Percentiles rank a stretch among this genome's conserved stretches.
phyloP scores from a whole-genome alignment of 2,329 filamentous ascomycete species.

The Ophiostoma perfectum region DNA sequence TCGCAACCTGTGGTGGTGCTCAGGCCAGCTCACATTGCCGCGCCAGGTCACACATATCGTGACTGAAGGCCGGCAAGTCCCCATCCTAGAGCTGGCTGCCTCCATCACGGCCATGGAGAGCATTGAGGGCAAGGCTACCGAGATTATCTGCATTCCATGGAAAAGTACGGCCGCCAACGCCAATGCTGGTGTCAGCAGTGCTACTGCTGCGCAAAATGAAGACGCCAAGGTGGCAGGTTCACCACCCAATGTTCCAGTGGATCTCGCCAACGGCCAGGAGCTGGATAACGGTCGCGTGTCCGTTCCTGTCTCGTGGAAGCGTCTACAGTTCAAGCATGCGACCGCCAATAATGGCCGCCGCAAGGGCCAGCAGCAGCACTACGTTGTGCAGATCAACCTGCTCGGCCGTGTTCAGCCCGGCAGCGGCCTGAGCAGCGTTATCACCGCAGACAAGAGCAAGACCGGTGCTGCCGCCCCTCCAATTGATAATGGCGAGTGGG shows the following conservation, averaged over 20 bases:
- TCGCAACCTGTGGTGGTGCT: constrained; percentile 91
- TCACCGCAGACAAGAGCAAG: not conserved
- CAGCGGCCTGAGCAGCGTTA: constrained; percentile 8
- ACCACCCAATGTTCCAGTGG: constrained; percentile 51
- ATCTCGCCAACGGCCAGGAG: constrained; percentile 55
- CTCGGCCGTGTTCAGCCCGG: constrained; percentile 45
- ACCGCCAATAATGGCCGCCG: constrained; percentile 93
- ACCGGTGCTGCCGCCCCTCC: constrained; percentile 38
- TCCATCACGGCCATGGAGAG: constrained; percentile 83
- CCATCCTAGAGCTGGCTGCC: constrained; percentile 71
- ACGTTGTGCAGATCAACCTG: constrained; percentile 79
- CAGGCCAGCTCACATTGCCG: constrained; percentile 78
- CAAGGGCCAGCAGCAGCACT: constrained; percentile 93
- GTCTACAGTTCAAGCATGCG: constrained; percentile 90
- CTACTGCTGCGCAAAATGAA: constrained; percentile 29
- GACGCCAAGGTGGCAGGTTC: constrained; percentile 47
- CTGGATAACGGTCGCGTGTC: constrained; percentile 69
- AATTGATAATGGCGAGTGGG: constrained; percentile 59
- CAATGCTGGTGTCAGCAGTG: not conserved
- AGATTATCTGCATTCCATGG: constrained; percentile 96
- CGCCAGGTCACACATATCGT: constrained; percentile 62
- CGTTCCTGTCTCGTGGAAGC: constrained; percentile 86
- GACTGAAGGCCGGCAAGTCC: constrained; percentile 67
- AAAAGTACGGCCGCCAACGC: constrained; percentile 61
- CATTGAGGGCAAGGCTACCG: constrained; percentile 84